These are phyloP conservation scores for Saussurea involucrata DNA, from an alignment of 129 eudicot genomes.

Conservation along the genomic window DNA sequence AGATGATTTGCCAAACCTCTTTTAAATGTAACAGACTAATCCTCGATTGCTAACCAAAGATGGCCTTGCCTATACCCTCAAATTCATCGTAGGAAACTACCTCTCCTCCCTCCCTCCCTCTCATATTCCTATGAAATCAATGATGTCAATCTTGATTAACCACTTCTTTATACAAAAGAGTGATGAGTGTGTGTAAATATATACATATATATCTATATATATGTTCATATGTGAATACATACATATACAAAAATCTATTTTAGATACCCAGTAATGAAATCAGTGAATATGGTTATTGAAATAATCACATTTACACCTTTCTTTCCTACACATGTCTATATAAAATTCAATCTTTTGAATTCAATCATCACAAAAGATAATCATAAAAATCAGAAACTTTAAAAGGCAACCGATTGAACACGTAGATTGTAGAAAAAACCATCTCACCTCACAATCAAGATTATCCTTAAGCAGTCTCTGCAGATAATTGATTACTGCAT, in stretches of 20 bases:
- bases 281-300: background rate
- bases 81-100: background rate
- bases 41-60: background rate
- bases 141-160: background rate
- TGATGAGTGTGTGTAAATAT: background rate
- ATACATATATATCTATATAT: no score
- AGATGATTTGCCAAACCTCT: background rate
- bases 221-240: no score
- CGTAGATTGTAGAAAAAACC: no score
- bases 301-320: background rate
- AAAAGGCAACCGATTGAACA: background rate
- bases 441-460: constrained; percentile 68
- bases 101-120: background rate
- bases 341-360: background rate
- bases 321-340: background rate
- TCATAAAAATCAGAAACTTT: background rate
- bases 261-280: no score
- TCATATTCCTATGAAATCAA: background rate
- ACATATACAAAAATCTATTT: no score
- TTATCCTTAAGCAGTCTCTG: constrained; percentile 48
- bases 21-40: background rate
- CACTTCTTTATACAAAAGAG: background rate
- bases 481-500: constrained; percentile 56
- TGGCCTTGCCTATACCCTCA: no score
- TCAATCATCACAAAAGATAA: background rate